phyloP scores from a whole-genome alignment of 2,329 filamentous ascomycete species.

The Alternaria sp. region DNA sequence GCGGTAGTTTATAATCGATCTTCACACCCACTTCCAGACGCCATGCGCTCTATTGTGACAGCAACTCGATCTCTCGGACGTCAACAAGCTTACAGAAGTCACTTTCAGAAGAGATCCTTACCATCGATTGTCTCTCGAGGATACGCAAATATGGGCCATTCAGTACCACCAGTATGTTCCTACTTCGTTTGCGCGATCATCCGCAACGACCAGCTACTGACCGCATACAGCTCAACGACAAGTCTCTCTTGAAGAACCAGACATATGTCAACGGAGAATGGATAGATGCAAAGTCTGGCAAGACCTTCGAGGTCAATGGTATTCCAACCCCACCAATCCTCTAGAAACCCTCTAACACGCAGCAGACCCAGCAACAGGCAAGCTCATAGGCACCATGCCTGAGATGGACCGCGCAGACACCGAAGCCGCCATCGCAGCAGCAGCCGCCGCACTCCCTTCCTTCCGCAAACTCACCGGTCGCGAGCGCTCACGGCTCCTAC shows the following conservation, averaged over 20 bases:
- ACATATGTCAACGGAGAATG: slow-evolving; percentile 93
- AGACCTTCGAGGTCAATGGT: slow-evolving; percentile 84
- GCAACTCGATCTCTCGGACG: slow-evolving; percentile 39
- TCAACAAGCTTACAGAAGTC: slow-evolving; percentile 38
- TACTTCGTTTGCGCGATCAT: neutral
- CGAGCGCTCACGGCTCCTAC: slow-evolving; percentile 74
- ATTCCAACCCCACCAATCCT: neutral
- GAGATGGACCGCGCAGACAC: slow-evolving; percentile 83
- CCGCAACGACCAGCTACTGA: slow-evolving; percentile 14
- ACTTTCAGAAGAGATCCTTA: slow-evolving; percentile 39
- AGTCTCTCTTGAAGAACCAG: slow-evolving; percentile 77
- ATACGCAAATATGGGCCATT: slow-evolving; percentile 53
- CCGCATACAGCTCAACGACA: slow-evolving; percentile 54
- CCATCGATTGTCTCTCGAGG: slow-evolving; percentile 45
- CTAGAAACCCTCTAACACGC: slow-evolving; percentile 8
- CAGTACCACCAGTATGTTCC: slow-evolving; percentile 47
- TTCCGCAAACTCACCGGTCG: slow-evolving; percentile 77
- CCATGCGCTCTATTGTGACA: slow-evolving; percentile 44
- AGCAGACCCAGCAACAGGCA: slow-evolving; percentile 80
- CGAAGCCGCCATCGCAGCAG: slow-evolving; percentile 81
- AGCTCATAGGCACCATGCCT: slow-evolving; percentile 80
- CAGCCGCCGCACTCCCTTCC: slow-evolving; percentile 72
- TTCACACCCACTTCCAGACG: slow-evolving; percentile 7
- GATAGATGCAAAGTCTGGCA: slow-evolving; percentile 81
- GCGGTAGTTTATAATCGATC: slow-evolving; percentile 7